These are phyloP conservation scores for Dentipellis sp. DNA, from an alignment of 768 basidiomycete species.

Conservation along the genomic window DNA sequence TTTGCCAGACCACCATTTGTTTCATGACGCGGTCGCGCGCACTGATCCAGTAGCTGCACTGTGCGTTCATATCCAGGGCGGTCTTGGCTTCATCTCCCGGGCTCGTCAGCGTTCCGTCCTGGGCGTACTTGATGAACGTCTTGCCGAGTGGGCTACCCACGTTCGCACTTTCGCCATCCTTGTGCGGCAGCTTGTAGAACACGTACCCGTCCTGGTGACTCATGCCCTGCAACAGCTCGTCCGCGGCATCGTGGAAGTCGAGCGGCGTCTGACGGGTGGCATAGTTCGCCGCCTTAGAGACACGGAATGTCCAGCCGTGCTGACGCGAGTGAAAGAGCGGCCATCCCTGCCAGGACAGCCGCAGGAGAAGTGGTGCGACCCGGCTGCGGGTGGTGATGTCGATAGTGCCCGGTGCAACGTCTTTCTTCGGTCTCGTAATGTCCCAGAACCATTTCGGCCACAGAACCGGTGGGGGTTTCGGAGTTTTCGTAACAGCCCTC, in stretches of 20 bases:
- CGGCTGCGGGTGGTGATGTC: conserved; percentile 82
- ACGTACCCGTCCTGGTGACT: conserved; percentile 37
- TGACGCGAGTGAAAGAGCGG: conserved; percentile 80
- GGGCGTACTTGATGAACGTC: conserved; percentile 80
- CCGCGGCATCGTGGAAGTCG: conserved; percentile 53
- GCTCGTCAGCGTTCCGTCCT: conserved; percentile 80
- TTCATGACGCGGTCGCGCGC: conserved; percentile 85
- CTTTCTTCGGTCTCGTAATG: conserved; percentile 64
- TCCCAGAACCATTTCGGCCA: conserved; percentile 99
- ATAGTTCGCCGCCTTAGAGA: conserved; percentile 37
- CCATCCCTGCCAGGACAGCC: conserved; percentile 79
- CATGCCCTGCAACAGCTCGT: conserved; percentile 46
- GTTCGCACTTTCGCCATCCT: conserved; percentile 89
- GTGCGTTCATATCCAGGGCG: conserved; percentile 85
- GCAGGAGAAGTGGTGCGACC: conserved; percentile 76
- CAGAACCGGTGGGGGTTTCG: conserved; percentile 32
- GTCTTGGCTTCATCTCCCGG: conserved; percentile 73
- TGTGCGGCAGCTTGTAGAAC: conserved; percentile 94
- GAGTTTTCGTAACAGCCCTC: conserved; percentile 7
- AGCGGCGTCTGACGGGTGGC: conserved; percentile 37
- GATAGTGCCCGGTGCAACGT: conserved; percentile 55
- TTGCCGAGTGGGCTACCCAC: conserved; percentile 92
- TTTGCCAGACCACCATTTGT: conserved; percentile 88
- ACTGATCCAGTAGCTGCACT: conserved; percentile 97
- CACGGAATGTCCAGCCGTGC: conserved; percentile 89